These are phyloP conservation scores for Lactarius hengduanensis DNA, from an alignment of 768 basidiomycete genomes.

Conservation along the genomic window DNA sequence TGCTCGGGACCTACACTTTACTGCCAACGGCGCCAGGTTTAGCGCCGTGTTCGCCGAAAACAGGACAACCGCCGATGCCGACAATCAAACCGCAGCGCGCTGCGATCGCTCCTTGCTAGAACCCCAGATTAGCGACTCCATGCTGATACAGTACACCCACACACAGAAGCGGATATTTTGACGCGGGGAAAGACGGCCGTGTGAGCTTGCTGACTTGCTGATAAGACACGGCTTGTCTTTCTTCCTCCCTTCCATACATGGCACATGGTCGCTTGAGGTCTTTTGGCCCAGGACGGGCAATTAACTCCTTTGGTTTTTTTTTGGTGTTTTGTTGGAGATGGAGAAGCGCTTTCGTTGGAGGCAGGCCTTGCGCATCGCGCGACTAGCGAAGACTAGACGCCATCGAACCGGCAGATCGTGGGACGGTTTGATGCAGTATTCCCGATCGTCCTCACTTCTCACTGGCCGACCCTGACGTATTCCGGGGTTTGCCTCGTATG, in stretches of 20 bases:
- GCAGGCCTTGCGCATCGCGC: not conserved
- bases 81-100: not conserved
- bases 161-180: not conserved
- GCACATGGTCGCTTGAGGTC: not conserved
- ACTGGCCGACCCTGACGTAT: constrained; percentile 6
- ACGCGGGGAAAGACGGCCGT: not conserved
- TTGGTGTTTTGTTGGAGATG: not conserved
- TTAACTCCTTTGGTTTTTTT: not conserved
- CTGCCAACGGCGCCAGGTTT: not conserved
- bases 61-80: not conserved
- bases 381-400: not conserved
- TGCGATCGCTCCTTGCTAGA: not conserved
- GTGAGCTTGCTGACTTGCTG: not conserved
- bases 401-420: not conserved
- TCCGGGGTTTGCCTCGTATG: constrained; percentile 8
- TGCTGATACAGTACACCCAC: not conserved
- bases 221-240: not conserved
- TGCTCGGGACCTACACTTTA: no score
- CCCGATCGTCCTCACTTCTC: not conserved
- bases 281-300: not conserved
- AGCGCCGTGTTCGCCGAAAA: not conserved
- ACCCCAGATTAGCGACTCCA: not conserved
- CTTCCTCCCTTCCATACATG: not conserved
- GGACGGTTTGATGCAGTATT: not conserved
- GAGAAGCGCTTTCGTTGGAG: not conserved